Base-by-base conservation (phyloP, 306 rosid genomes). In the Cicer judaicum region DNA sequence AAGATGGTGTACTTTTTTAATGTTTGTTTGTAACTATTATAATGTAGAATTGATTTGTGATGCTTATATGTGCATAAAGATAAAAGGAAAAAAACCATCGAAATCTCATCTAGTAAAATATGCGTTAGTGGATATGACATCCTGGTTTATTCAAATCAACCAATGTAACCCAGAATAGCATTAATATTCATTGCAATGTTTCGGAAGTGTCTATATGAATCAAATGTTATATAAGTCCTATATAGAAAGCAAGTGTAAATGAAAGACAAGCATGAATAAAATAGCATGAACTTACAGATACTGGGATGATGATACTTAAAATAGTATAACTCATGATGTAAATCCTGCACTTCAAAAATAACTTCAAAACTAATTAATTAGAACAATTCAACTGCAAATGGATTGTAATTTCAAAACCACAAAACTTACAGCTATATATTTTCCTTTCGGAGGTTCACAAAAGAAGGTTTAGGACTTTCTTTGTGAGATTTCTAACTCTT, bases 221-320 rank as follows among this genome's bases (percentile, higher is more conserved):
- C 59, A 53, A 53, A 53, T 53, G 29, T 53, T 8, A 53, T 16
- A 5, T 6, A 40, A 40, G 60, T 1, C 34, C 34, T 7, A 14
- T 53, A 8, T 7, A 53, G 18, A 53, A 18, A 10, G 56, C 12
- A 15, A 15, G 29, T 53, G 29, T 2, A 24, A 24, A 24, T 24
- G 7, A 34, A 57, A 7, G 64, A 11, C 2, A 57, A 24, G 9
- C 11, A 11, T 24, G 64, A 34, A 29, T 10, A 57, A 10, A 57
- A 59, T 12, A 15, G 65, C 43, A 60, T 60, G 65, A 34, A 60
- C 65, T 60, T 60, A 60, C 65, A 42, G 13, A 60, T 10, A 34
- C 16, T 60, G 8, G 65, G 34, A 60, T 60, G 65, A 34, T 6
- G 65, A 12, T n/a, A 59, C 42, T 59, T 7, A n/a, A 50, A 14